Evolutionary conservation across 2,329 filamentous ascomycete genomes (phyloP).

Genomic region (Colletotrichum scovillei): DNA sequence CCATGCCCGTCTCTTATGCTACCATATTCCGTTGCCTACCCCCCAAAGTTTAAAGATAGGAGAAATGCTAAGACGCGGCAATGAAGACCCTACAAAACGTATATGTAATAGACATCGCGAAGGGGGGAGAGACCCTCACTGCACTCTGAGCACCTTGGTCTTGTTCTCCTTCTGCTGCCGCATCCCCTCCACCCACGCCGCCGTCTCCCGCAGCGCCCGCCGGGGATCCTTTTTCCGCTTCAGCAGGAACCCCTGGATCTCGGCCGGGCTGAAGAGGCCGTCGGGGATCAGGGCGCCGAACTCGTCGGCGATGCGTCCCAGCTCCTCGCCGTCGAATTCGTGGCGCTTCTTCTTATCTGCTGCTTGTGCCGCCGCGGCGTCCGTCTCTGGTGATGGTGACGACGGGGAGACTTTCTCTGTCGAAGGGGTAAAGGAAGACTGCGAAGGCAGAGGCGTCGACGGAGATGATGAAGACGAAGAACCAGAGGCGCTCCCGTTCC

Average conservation of each 20-base stretch:
- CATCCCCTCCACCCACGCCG: constrained; percentile 64
- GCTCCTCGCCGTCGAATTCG: constrained; percentile 45
- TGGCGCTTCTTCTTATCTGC: constrained; percentile 33
- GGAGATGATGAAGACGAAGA: constrained; percentile 1
- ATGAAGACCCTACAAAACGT: not conserved
- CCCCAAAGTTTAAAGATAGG: too few relatives aligned
- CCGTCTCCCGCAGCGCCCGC: constrained; percentile 64
- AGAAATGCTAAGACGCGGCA: too few relatives aligned
- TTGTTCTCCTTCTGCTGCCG: constrained; percentile 61
- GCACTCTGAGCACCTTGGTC: constrained; percentile 60
- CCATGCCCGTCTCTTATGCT: not conserved
- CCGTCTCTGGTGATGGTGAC: not conserved
- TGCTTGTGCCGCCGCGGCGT: not conserved
- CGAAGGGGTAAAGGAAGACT: not conserved
- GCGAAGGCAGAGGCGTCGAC: not conserved
- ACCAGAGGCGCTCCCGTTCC: not conserved
- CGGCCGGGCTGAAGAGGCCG: constrained; percentile 66
- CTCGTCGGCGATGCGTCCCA: constrained; percentile 55
- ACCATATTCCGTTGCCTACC: not conserved
- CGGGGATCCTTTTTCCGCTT: constrained; percentile 70
- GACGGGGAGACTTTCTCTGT: too few relatives aligned
- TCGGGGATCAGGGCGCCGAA: constrained; percentile 67
- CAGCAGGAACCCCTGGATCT: constrained; percentile 74
- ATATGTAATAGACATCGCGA: not conserved
- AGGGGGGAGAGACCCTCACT: constrained; percentile 46